Evolutionary conservation across 176 grass and related monocot species (phyloP), one percentile per base, ranked within the genome.

Genomic region (Typha latifolia): DNA sequence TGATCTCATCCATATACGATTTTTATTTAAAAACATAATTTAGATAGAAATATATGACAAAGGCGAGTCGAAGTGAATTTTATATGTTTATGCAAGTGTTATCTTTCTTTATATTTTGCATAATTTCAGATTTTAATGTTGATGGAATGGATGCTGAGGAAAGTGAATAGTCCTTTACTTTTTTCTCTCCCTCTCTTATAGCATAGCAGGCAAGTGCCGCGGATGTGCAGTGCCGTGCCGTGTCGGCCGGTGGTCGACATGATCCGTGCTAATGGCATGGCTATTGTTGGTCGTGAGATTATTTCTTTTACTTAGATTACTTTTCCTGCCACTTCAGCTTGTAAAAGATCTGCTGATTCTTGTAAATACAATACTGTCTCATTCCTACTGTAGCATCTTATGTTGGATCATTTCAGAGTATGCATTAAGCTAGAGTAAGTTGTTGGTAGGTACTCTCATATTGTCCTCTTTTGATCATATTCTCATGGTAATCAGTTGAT

Each of bases 401-500:
- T 19, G 53, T 59, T 59, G 16, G 53, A 59, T 19, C 6, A 59
- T 16, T 59, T 59, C 16, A 19, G 53, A 59, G 53, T 22, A 21
- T 59, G 2, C 9, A 10, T 3, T 59, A 19, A 21, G 8, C 53
- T 59, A 9, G 18, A 16, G 18, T 18, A 19, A 59, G 53, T 59
- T 59, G 4, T 59, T 59, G 53, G 20, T 59, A 22, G 53, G 6
- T 59, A 19, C 1, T 59, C 18, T 57, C n/a, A 57, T 2, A 9
- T 56, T 57, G 53, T 21, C 16, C 10, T 16, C 53, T 59, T 59
- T 59, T 21, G 16, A 19, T 59, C 10, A 59, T 59, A 59, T 59
- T 59, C 37, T 59, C 20, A 59, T 14, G 8, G 53, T 16, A 59
- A 59, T 3, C 16, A 59, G 75, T 86, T 69, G 49, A 48, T 34